Percentiles rank a stretch among this genome's conserved stretches.
Evolutionary conservation across 2,329 filamentous ascomycete species (phyloP).

Genomic region (Colletotrichum caudatum): DNA sequence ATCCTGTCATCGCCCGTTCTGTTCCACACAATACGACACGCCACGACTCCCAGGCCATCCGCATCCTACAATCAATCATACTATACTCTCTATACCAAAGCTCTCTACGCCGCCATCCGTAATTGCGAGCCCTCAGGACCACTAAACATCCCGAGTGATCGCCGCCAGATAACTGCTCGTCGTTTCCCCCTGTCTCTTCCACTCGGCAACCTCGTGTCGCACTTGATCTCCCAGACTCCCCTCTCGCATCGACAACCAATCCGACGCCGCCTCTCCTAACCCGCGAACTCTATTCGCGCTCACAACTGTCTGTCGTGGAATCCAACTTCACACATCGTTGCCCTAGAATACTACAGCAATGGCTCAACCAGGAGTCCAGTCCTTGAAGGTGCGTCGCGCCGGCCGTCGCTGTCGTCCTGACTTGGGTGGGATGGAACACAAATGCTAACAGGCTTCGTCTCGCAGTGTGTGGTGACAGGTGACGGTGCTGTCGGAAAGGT

Average conservation of each 20-base stretch:
- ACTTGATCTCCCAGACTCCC: conserved; percentile 20
- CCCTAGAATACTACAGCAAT: conserved; percentile 60
- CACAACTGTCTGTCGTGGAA: conserved; percentile 22
- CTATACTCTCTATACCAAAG: conserved; percentile 25
- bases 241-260: conserved; percentile 35
- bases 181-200: conserved; percentile 29
- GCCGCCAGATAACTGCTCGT: conserved; percentile 28
- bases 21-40: conserved; percentile 15
- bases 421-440: not conserved
- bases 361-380: conserved; percentile 87
- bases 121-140: conserved; percentile 28
- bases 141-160: conserved; percentile 18
- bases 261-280: conserved; percentile 27
- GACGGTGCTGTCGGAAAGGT: conserved; percentile 99
- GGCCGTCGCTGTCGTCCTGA: conserved; percentile 25
- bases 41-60: conserved; percentile 22
- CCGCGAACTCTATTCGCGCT: conserved; percentile 40
- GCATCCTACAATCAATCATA: conserved; percentile 13
- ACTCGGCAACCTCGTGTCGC: conserved; percentile 25
- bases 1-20: conserved; percentile 13
- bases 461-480: conserved; percentile 96
- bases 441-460: conserved; percentile 24
- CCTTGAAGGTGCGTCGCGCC: conserved; percentile 78
- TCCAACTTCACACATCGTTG: conserved; percentile 4
- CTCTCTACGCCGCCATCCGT: conserved; percentile 28